Conservation (phyloP, 257 asterid species). For the Verbascum thapsus region DNA sequence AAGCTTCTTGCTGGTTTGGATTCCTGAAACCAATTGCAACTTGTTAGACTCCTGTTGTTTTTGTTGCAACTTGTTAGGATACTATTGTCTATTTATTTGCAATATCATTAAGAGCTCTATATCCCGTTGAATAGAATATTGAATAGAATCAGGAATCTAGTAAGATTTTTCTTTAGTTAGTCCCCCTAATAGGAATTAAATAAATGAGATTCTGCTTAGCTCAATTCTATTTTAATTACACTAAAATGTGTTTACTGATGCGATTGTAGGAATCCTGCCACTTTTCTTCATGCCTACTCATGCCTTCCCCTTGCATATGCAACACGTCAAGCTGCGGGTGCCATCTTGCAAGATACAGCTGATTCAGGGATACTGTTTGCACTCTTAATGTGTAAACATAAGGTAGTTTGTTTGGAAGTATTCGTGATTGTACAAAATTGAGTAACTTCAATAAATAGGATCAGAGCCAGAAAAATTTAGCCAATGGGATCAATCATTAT, state of each 20-base stretch:
- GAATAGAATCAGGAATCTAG: not conserved
- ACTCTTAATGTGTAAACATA: constrained; percentile 90
- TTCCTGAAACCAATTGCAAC: constrained; percentile 5
- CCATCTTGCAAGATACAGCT: constrained; percentile 89
- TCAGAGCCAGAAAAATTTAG: not conserved
- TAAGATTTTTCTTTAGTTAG: constrained; percentile 16
- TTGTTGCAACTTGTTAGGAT: not conserved
- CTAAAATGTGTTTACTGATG: constrained; percentile 26
- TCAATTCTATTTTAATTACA: constrained; percentile 15
- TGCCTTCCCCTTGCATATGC: constrained; percentile 87
- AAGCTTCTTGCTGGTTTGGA: constrained; percentile 21
- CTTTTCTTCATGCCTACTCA: constrained; percentile 94
- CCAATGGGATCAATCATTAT: not conserved
- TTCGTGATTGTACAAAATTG: constrained; percentile 12
- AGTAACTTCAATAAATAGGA: constrained; percentile 5
- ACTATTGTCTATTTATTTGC: constrained; percentile 8
- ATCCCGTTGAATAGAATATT: constrained; percentile 8
- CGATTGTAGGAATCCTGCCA: constrained; percentile 85
- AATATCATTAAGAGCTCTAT: not conserved
- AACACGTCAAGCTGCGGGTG: constrained; percentile 94
- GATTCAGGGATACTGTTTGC: constrained; percentile 91
- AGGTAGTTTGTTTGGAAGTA: constrained; percentile 53
- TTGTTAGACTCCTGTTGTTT: not conserved
- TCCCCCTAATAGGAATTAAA: constrained; percentile 16
- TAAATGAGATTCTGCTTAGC: constrained; percentile 3